Conservation (phyloP, 805 yeast species). For the Ogataea ganodermae region DNA sequence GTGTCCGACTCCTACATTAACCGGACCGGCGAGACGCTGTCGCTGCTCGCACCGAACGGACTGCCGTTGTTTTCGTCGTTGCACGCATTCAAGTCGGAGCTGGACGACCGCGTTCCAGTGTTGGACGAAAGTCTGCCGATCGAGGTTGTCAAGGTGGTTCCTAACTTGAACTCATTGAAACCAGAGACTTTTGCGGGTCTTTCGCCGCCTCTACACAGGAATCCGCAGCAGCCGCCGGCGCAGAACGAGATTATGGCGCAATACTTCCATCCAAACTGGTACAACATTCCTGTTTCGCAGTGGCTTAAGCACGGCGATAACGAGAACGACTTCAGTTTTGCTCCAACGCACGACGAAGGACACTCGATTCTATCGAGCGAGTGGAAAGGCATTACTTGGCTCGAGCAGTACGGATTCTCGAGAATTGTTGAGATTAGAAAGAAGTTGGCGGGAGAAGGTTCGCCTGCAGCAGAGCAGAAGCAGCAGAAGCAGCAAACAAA, state of each 20-base stretch:
- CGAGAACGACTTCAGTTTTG: constrained; percentile 54
- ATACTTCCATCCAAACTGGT: constrained; percentile 64
- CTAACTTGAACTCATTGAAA: constrained; percentile 42
- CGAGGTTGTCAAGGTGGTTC: constrained; percentile 65
- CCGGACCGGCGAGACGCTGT: constrained; percentile 66
- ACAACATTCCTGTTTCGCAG: constrained; percentile 59
- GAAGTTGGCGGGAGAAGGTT: constrained; percentile 2
- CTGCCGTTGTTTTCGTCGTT: constrained; percentile 80
- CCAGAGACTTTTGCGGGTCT: constrained; percentile 47
- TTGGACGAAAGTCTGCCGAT: constrained; percentile 61
- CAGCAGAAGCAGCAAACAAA: constrained; percentile 6
- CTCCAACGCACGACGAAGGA: constrained; percentile 65
- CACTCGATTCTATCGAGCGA: constrained; percentile 54
- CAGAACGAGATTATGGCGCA: constrained; percentile 49
- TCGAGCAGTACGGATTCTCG: constrained; percentile 53
- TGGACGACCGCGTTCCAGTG: constrained; percentile 72
- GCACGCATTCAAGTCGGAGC: constrained; percentile 58
- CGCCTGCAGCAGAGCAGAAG: constrained; percentile 2
- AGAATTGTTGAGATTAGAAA: constrained; percentile 31
- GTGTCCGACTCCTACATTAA: constrained; percentile 54
- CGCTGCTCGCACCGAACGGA: constrained; percentile 59
- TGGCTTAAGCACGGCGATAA: constrained; percentile 54
- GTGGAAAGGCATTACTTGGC: constrained; percentile 53
- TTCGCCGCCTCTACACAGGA: constrained; percentile 36
- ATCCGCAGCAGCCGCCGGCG: constrained; percentile 19